Percentiles rank a stretch among this genome's conserved stretches.
phyloP scores from a whole-genome alignment of 2,329 filamentous ascomycete species.

The Fusarium luffae region DNA sequence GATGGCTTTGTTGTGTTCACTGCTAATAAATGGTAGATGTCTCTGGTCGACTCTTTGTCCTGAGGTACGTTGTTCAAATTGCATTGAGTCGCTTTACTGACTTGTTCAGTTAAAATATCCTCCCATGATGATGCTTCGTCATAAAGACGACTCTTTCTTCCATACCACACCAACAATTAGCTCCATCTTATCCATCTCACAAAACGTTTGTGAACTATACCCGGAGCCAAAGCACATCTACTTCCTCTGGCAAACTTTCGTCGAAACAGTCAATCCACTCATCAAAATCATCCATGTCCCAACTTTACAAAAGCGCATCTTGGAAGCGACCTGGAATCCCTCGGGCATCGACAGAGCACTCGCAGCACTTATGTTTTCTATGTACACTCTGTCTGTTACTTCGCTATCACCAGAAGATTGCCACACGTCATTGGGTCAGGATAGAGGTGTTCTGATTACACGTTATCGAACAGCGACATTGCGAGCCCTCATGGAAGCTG shows the following conservation, averaged over 20 bases:
- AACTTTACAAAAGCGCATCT: slow-evolving; percentile 46
- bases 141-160: slow-evolving; percentile 39
- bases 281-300: slow-evolving; percentile 50
- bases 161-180: slow-evolving; percentile 22
- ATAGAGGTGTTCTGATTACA: slow-evolving; percentile 20
- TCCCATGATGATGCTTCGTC: slow-evolving; percentile 28
- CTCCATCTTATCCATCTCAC: neutral
- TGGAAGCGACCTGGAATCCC: slow-evolving; percentile 47
- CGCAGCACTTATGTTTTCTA: slow-evolving; percentile 43
- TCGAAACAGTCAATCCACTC: slow-evolving; percentile 49
- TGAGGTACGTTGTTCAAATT: slow-evolving; percentile 17
- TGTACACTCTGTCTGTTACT: slow-evolving; percentile 45
- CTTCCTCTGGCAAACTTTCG: slow-evolving; percentile 49
- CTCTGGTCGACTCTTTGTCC: slow-evolving; percentile 34
- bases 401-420: slow-evolving; percentile 37
- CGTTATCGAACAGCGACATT: slow-evolving; percentile 43
- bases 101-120: slow-evolving; percentile 40
- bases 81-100: too few species aligned
- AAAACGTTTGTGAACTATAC: slow-evolving; percentile 27
- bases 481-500: slow-evolving; percentile 41
- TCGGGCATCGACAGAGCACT: slow-evolving; percentile 28
- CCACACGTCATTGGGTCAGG: slow-evolving; percentile 22
- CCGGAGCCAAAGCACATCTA: slow-evolving; percentile 48
- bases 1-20: fast-evolving
- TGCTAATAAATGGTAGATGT: slow-evolving; percentile 17